Base-by-base conservation (phyloP, 345 rosid genomes). In the Eucalyptus cladocalyx region DNA sequence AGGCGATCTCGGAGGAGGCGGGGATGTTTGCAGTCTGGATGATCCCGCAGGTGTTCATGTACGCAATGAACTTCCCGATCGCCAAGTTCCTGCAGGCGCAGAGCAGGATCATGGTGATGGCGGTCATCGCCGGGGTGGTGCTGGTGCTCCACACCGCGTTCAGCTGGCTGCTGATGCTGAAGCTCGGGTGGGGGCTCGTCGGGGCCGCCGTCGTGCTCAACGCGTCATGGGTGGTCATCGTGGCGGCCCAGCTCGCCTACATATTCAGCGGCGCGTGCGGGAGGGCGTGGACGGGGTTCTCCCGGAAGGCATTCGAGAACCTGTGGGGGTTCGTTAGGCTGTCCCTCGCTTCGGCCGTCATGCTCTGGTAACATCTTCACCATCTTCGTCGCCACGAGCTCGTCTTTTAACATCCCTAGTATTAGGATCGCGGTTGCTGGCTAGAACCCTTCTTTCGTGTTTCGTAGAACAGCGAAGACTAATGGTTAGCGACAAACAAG, bases 21-120 rank as follows among this genome's bases (percentile, higher is more conserved):
- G 99, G 98, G 42, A 47, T 50, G 1, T 94, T 97, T 49, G 83
- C 99, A 6, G 56, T 95, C 12, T 97, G 95, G 95, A 95, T 96
- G 98, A 93, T 97, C 49, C 99, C 99, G 3, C 98, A 97, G 83
- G 90, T 95, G 21, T 97, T 97, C 23, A 97, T 97, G 5, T 97
- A 95, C 88, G 95, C 98, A 2, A 5, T 94, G 2, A 95, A 95
- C 47, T 97, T 95, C 91, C 99, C 99, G 11, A 93, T 95, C 87
- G 94, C 94, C 6, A 97, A 96, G 88, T 97, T 97, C 89, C 88
- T 97, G 34, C 99, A 96, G 89, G 89, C 99, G 13, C 99, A 97
- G 90, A 97, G 99, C 95, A 97, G 95, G 91, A 93, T 97, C 37
- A 90, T 95, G 95, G 98, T 89, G 28, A 96, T 97, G 98, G 96